Evolutionary conservation across 441 rosid genomes (phyloP).

Genomic region (Eruca vesicaria): DNA sequence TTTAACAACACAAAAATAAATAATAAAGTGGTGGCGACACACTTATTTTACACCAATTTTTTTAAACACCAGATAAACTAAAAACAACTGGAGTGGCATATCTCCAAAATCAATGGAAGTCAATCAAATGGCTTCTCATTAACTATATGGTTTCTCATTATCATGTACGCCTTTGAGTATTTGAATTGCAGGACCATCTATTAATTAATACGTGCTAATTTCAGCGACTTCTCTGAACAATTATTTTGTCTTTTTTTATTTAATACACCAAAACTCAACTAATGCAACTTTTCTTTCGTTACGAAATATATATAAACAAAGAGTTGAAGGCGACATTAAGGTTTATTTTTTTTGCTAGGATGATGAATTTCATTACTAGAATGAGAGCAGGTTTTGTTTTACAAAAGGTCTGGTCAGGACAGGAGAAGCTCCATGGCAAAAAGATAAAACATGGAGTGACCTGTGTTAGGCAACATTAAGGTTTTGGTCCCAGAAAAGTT

Average conservation of each 20-base stretch:
- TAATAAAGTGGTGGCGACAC: background rate
- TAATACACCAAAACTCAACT: background rate
- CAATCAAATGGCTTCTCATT: background rate
- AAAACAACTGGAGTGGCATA: background rate
- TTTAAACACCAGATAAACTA: background rate
- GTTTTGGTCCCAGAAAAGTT: background rate
- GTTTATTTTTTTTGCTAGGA: too few relatives aligned
- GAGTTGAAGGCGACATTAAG: too few relatives aligned
- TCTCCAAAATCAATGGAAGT: background rate
- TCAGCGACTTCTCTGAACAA: background rate
- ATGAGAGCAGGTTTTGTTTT: too few relatives aligned
- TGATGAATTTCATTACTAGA: too few relatives aligned
- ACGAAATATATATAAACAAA: background rate
- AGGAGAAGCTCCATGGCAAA: too few relatives aligned
- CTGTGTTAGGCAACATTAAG: background rate
- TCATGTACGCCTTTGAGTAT: background rate
- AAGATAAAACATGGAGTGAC: too few relatives aligned
- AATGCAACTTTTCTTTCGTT: background rate
- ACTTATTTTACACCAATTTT: background rate
- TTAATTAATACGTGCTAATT: background rate
- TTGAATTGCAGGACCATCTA: background rate
- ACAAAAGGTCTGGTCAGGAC: too few relatives aligned
- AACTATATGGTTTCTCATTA: background rate
- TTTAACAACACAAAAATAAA: background rate
- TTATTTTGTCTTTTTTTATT: background rate